Conservation (phyloP, 2,329 filamentous ascomycete species). For the Arthrocladium fulminans region DNA sequence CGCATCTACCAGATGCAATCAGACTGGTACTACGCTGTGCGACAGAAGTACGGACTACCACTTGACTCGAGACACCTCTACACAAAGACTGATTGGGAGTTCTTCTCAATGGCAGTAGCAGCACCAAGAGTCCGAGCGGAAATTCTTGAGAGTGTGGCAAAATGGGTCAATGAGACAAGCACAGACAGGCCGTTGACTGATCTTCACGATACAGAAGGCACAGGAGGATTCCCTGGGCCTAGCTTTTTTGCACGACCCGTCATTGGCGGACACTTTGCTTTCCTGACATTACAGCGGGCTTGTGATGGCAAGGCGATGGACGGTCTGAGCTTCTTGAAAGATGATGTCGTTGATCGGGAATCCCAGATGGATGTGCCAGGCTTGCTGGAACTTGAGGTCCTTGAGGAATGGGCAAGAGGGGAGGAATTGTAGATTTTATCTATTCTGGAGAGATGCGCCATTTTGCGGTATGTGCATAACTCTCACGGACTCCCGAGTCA, state of each 20-base stretch:
- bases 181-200: conserved; percentile 73
- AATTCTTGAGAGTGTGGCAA: conserved; percentile 64
- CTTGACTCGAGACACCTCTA: conserved; percentile 76
- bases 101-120: conserved; percentile 74
- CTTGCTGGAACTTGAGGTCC: conserved; percentile 14
- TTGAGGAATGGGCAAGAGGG: conserved; percentile 10
- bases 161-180: conserved; percentile 74
- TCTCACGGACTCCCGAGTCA: too few relatives aligned
- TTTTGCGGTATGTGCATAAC: too few relatives aligned
- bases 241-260: conserved; percentile 76
- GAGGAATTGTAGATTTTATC: conserved; percentile 8
- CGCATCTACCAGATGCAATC: conserved; percentile 71
- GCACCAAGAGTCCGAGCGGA: conserved; percentile 54
- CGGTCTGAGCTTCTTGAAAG: conserved; percentile 44
- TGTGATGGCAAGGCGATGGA: conserved; percentile 61
- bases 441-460: too few relatives aligned
- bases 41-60: conserved; percentile 73
- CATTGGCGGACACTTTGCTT: conserved; percentile 77
- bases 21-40: conserved; percentile 68
- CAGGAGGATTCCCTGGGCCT: conserved; percentile 64
- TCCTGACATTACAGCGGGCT: conserved; percentile 69
- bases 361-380: conserved; percentile 15
- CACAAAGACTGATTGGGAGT: conserved; percentile 85
- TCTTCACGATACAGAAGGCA: conserved; percentile 66
- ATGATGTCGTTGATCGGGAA: conserved; percentile 18